Evolutionary conservation across 1,139 yeast genomes (phyloP), one percentile per base, ranked within the genome.

Genomic region (Meyerozyma carpophila): DNA sequence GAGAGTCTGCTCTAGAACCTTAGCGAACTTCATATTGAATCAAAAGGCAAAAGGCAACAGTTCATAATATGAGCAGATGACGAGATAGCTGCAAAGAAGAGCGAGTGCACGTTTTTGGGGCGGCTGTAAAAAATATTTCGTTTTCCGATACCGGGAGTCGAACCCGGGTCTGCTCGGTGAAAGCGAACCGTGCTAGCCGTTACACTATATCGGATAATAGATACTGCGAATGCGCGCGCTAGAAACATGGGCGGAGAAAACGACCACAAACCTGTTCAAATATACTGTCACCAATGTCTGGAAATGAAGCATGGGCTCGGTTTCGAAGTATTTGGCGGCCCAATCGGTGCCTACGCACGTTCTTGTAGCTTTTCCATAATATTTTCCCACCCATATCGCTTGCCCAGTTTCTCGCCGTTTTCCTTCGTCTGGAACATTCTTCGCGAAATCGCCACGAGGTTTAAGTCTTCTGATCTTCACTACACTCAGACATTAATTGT

Each of bases 111-210:
- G 37, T 34, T 34, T 34, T 21, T 34, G 37, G 11, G 37, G 26
- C 26, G 25, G 26, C 16, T 34, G 5, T 3, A 9, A 34, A 63
- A 53, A 44, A 50, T 46, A 46, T 16, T 16, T 16, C 5, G 7
- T 11, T 27, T 77, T 80, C 84, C 85, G 84, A 78, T 79, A 74
- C 84, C 81, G 84, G 85, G 85, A 79, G 81, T 80, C 82, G 85
- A 80, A 80, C 85, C 84, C 84, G 81, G 85, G 82, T 76, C 73
- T 79, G 84, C 84, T 76, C 84, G 82, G 85, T 79, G 84, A 80
- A 78, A 80, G 84, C 82, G 84, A 75, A 79, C 84, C 82, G 84
- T 81, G 85, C 81, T 81, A 80, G 81, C 86, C 85, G 82, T 79
- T 80, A 80, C 84, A 80, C 85, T 76, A 80, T 74, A 80, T 79